These are phyloP conservation scores for Ephemerocybe angulata DNA, from an alignment of 768 basidiomycete species.

Conservation along the genomic window DNA sequence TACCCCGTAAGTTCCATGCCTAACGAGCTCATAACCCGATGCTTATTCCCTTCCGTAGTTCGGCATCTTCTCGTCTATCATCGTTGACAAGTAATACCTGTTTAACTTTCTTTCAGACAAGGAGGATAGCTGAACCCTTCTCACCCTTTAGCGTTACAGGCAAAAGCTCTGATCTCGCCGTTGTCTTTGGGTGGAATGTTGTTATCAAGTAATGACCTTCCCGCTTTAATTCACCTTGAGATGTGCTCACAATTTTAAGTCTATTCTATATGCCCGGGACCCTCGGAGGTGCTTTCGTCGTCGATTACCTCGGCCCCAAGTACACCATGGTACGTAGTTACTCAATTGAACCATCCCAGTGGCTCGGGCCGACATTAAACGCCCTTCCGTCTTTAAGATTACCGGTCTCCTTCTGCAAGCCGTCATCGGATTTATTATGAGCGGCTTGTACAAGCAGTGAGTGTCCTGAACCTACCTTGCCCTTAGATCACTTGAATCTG, in stretches of 20 bases:
- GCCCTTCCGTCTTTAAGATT: slow-evolving; percentile 41
- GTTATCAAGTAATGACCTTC: slow-evolving; percentile 65
- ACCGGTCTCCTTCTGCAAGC: slow-evolving; percentile 64
- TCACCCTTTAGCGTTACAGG: slow-evolving; percentile 52
- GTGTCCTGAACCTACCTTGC: no score
- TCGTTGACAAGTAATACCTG: slow-evolving; percentile 55
- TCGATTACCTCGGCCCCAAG: slow-evolving; percentile 76
- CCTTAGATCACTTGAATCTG: no score
- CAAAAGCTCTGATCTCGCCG: slow-evolving; percentile 42
- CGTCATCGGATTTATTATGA: slow-evolving; percentile 85
- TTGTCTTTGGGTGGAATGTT: slow-evolving; percentile 81
- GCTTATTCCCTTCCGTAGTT: slow-evolving; percentile 42
- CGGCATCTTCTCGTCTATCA: slow-evolving; percentile 75
- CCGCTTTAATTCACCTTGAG: slow-evolving; percentile 30
- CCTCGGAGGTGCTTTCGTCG: slow-evolving; percentile 66
- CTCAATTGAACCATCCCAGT: no score
- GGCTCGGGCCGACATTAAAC: no score
- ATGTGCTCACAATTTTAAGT: slow-evolving; percentile 22
- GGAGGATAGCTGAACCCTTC: neutral
- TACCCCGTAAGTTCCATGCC: slow-evolving; percentile 52
- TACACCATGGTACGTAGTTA: slow-evolving; percentile 55
- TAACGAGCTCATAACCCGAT: neutral
- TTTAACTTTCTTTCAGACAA: neutral
- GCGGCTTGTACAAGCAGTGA: slow-evolving; percentile 64
- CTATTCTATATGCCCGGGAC: slow-evolving; percentile 49